Evolutionary conservation across 495 filamentous ascomycete species (phyloP).

Genomic region (Hypoxylon cercidicola): DNA sequence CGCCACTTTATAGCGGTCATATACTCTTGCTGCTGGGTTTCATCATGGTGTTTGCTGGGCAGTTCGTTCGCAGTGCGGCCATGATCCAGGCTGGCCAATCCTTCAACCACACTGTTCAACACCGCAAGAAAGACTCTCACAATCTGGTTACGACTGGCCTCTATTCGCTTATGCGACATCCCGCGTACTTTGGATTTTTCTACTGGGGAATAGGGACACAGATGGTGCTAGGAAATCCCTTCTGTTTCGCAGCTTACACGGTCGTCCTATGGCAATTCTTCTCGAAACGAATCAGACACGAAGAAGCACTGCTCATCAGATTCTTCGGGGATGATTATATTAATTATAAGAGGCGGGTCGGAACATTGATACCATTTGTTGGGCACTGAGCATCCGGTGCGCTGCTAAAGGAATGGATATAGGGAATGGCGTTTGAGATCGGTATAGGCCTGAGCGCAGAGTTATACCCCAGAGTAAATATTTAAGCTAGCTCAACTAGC

Average conservation of each 20-base stretch:
- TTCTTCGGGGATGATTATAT: constrained; percentile 91
- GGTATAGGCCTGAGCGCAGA: constrained; percentile 10
- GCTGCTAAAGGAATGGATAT: not conserved
- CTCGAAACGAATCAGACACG: constrained; percentile 72
- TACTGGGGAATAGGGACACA: constrained; percentile 98
- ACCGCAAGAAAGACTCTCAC: constrained; percentile 71
- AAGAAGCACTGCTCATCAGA: constrained; percentile 77
- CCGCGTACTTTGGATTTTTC: constrained; percentile 96
- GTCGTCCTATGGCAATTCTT: constrained; percentile 89
- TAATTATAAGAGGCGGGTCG: constrained; percentile 73
- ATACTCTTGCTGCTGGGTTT: constrained; percentile 66
- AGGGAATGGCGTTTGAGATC: constrained; percentile 23
- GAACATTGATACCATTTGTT: constrained; percentile 78
- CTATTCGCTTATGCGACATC: constrained; percentile 75
- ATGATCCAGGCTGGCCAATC: constrained; percentile 91
- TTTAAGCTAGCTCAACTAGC: not conserved
- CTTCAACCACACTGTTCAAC: constrained; percentile 90
- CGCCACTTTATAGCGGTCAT: constrained; percentile 44
- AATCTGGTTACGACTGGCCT: constrained; percentile 80
- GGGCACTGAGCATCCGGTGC: constrained; percentile 14
- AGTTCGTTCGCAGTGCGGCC: constrained; percentile 75
- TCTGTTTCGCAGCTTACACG: constrained; percentile 79
- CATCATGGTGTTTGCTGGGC: constrained; percentile 72
- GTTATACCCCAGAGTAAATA: constrained; percentile 14
- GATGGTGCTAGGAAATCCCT: constrained; percentile 82